phyloP scores from a whole-genome alignment of 2,329 filamentous ascomycete genomes.

The Cladosporium sp. region DNA sequence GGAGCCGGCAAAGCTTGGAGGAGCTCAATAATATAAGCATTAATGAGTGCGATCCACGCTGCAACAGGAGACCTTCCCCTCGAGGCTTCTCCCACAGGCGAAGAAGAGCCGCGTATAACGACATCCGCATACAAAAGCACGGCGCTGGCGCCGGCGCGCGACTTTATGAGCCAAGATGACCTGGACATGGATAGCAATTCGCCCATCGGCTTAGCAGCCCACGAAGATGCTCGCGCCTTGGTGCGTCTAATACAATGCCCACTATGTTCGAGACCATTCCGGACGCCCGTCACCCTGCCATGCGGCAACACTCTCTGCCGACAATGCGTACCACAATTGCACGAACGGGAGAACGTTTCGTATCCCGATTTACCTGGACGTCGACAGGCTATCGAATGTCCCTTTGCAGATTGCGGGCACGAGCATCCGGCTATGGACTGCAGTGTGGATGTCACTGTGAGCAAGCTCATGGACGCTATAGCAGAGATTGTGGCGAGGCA shows the following conservation, averaged over 20 bases:
- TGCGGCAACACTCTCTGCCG: constrained; percentile 80
- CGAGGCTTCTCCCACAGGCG: constrained; percentile 1
- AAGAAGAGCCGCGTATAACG: neutral
- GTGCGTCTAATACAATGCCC: constrained; percentile 78
- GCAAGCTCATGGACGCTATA: constrained; percentile 67
- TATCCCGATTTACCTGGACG: constrained; percentile 72
- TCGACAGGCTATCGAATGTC: constrained; percentile 72
- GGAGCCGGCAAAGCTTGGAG: constrained; percentile 3
- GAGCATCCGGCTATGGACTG: constrained; percentile 80
- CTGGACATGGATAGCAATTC: constrained; percentile 35
- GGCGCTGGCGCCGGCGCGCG: constrained; percentile 24
- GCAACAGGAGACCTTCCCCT: constrained; percentile 12
- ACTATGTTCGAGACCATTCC: constrained; percentile 69
- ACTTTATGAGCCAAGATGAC: constrained; percentile 49
- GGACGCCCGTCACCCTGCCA: constrained; percentile 72
- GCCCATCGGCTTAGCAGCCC: constrained; percentile 49
- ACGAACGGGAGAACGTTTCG: constrained; percentile 69
- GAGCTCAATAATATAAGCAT: constrained; percentile 3
- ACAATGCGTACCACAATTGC: constrained; percentile 68
- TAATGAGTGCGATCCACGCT: constrained; percentile 17
- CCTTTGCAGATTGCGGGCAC: constrained; percentile 64
- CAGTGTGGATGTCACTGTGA: constrained; percentile 72
- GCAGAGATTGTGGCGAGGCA: constrained; percentile 54
- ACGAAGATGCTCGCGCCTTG: constrained; percentile 62
- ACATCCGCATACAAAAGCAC: neutral